Conservation (phyloP, 148 eudicot species). For the Hydrangea macrophylla region DNA sequence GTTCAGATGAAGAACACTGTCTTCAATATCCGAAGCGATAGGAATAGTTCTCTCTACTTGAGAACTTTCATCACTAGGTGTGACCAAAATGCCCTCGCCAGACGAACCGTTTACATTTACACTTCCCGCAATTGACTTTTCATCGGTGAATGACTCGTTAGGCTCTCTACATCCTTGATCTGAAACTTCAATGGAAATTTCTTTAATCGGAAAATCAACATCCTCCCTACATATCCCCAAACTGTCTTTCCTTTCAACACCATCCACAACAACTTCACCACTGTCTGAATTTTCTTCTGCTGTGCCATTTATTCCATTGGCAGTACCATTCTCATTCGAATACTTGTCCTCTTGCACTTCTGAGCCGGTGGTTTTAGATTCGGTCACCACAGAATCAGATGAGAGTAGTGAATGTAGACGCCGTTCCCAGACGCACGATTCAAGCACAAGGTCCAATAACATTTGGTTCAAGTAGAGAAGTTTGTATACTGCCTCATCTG, state of each 20-base stretch:
- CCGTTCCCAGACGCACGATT: constrained; percentile 75
- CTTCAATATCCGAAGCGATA: constrained; percentile 25
- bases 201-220: constrained; percentile 22
- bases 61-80: constrained; percentile 17
- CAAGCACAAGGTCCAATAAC: constrained; percentile 63
- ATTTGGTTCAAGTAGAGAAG: constrained; percentile 62
- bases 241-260: constrained; percentile 19
- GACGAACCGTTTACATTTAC: neutral
- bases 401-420: constrained; percentile 66
- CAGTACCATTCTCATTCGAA: constrained; percentile 8
- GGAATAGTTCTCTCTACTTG: constrained; percentile 32
- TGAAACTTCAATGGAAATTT: constrained; percentile 26
- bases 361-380: constrained; percentile 15
- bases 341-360: constrained; percentile 6
- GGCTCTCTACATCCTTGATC: constrained; percentile 19
- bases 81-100: constrained; percentile 14
- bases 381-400: constrained; percentile 33
- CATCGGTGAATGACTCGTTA: constrained; percentile 10
- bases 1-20: constrained; percentile 17
- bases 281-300: constrained; percentile 5
- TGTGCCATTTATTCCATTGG: constrained; percentile 21
- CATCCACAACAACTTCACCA: constrained; percentile 18
- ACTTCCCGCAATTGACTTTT: constrained; percentile 8
- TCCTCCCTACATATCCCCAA: constrained; percentile 27
- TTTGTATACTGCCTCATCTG: constrained; percentile 36